These are phyloP conservation scores for Phytophthora constricta DNA, from an alignment of 352 stramenopile species.

Conservation along the genomic window DNA sequence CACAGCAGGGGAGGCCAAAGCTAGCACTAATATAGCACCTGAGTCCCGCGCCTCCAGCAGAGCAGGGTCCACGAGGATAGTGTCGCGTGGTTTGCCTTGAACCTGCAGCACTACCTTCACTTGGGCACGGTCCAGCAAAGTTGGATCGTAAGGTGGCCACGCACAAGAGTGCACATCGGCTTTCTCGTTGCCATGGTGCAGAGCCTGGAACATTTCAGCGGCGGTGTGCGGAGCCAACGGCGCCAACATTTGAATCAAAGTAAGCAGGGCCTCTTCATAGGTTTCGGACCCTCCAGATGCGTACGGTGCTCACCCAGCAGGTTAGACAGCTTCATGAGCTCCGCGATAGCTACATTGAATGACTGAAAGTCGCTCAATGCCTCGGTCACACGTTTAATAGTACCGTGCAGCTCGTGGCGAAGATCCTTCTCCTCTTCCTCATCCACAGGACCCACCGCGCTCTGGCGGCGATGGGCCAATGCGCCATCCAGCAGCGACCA, in stretches of 20 bases:
- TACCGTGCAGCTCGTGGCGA: slow-evolving; percentile 66
- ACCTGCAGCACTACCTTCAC: slow-evolving; percentile 88
- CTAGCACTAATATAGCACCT: slow-evolving; percentile 68
- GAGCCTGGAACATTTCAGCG: slow-evolving; percentile 78
- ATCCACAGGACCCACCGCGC: slow-evolving; percentile 1
- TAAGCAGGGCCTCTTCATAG: slow-evolving; percentile 63
- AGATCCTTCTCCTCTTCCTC: slow-evolving; percentile 48
- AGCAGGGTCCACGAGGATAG: slow-evolving; percentile 64
- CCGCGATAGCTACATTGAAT: slow-evolving; percentile 91
- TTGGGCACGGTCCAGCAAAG: slow-evolving; percentile 67
- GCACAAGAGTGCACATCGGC: slow-evolving; percentile 65
- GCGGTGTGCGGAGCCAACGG: slow-evolving; percentile 81
- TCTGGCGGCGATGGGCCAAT: slow-evolving; percentile 18
- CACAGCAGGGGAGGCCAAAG: slow-evolving; percentile 57
- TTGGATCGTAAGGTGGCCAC: slow-evolving; percentile 69
- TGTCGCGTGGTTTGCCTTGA: slow-evolving; percentile 78
- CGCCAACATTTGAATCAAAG: slow-evolving; percentile 80
- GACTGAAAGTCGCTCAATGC: slow-evolving; percentile 78
- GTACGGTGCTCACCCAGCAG: slow-evolving; percentile 59
- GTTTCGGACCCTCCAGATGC: slow-evolving; percentile 38
- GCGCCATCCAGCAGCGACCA: slow-evolving; percentile 76
- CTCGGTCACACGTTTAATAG: slow-evolving; percentile 85
- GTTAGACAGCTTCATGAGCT: slow-evolving; percentile 93
- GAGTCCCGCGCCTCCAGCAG: slow-evolving; percentile 54
- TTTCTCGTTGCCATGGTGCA: slow-evolving; percentile 35